These are phyloP conservation scores for Polyporus tsugae DNA, from an alignment of 1,284 basidiomycete species.

Conservation along the genomic window DNA sequence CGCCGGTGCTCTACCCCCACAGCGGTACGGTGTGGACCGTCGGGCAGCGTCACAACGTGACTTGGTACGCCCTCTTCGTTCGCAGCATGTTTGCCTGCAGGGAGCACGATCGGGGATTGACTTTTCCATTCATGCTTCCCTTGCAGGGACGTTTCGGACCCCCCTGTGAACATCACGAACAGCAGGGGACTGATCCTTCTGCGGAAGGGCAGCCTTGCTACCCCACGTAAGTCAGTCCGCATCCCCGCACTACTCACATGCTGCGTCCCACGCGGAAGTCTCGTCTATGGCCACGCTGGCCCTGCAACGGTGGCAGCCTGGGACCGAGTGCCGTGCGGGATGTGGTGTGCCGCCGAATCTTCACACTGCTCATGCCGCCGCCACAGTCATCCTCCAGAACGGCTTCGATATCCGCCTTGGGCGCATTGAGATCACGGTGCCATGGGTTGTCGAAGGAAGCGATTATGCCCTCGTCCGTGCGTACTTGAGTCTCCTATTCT, in stretches of 20 bases:
- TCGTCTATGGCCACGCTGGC: no score
- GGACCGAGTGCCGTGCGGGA: no score
- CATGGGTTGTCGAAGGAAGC: slow-evolving; percentile 23
- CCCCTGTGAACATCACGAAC: slow-evolving; percentile 55
- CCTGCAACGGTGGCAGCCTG: no score
- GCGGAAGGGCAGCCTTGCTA: slow-evolving; percentile 44
- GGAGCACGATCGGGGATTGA: background rate
- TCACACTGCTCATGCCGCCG: slow-evolving; percentile 8
- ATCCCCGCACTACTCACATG: no score
- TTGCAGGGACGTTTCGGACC: slow-evolving; percentile 46
- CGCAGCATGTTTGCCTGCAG: background rate
- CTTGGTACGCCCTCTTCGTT: slow-evolving; percentile 45
- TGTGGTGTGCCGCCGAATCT: background rate
- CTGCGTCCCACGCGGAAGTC: no score
- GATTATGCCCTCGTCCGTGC: slow-evolving; percentile 29
- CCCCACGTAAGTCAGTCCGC: slow-evolving; percentile 33
- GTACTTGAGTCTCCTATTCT: slow-evolving; percentile 1
- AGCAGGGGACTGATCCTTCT: slow-evolving; percentile 48
- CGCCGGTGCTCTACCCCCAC: slow-evolving; percentile 47
- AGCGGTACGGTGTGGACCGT: slow-evolving; percentile 47
- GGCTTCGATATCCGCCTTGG: slow-evolving; percentile 29
- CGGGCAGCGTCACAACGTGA: slow-evolving; percentile 49
- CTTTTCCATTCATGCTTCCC: background rate
- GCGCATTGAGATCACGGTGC: slow-evolving; percentile 24
- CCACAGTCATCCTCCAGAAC: slow-evolving; percentile 24